phyloP scores from a whole-genome alignment of 2,329 filamentous ascomycete genomes.

The Fusarium tjaetaba region DNA sequence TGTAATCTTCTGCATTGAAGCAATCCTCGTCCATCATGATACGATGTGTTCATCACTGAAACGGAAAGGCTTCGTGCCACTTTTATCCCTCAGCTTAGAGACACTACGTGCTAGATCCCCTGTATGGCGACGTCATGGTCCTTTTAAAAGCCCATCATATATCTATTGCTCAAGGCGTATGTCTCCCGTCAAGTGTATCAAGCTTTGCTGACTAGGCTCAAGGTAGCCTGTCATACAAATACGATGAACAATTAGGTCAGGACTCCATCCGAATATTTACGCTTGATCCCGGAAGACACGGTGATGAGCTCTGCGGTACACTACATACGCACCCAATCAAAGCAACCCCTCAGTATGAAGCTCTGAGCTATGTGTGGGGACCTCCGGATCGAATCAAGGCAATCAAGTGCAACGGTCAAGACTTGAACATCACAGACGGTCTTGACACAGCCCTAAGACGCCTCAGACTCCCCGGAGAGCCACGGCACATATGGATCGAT shows the following conservation, averaged over 20 bases:
- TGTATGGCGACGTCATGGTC: rapidly evolving
- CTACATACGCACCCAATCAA: background rate
- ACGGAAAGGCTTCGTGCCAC: background rate
- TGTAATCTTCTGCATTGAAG: background rate
- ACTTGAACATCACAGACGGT: background rate
- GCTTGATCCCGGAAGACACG: background rate
- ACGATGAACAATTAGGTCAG: background rate
- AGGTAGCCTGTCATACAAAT: background rate
- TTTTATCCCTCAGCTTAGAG: background rate
- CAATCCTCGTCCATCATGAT: background rate
- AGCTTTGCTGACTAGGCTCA: background rate
- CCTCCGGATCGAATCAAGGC: background rate
- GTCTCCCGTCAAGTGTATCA: rapidly evolving
- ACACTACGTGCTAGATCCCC: background rate
- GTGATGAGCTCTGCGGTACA: background rate
- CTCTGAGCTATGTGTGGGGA: background rate
- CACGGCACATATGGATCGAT: background rate
- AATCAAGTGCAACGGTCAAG: background rate
- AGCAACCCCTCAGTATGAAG: background rate
- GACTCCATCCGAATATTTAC: background rate
- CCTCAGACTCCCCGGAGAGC: rapidly evolving
- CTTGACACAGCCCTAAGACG: background rate
- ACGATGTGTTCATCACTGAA: background rate
- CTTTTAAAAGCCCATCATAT: background rate
- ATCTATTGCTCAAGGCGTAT: rapidly evolving